These are phyloP conservation scores for Allium fistulosum DNA, from an alignment of 106 monocot genomes.

Conservation along the genomic window DNA sequence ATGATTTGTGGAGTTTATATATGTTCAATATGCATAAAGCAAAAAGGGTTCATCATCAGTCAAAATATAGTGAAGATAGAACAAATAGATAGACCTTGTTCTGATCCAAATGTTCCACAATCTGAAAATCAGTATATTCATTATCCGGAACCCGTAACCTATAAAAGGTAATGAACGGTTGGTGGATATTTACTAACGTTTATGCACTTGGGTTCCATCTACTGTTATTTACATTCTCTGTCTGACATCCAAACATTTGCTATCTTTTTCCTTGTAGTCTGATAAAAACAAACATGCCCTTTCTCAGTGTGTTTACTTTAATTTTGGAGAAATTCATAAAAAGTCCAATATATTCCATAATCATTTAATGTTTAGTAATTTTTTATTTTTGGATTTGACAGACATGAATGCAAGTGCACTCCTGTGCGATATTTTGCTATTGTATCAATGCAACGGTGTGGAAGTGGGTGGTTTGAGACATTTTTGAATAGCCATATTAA, in stretches of 20 bases:
- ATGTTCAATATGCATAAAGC: conserved; percentile 39
- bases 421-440: conserved; percentile 45
- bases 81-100: conserved; percentile 10
- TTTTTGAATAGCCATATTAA: conserved; percentile 23
- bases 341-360: too few species aligned
- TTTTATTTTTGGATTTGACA: conserved; percentile 1
- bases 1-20: conserved; percentile 46
- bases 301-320: too few species aligned
- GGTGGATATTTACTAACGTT: too few species aligned
- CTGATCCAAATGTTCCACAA: conserved; percentile 1
- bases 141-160: conserved; percentile 36
- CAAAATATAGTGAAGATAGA: conserved; percentile 11
- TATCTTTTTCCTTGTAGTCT: too few species aligned
- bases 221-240: too few species aligned
- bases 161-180: conserved; percentile 21
- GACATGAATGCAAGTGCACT: conserved; percentile 41
- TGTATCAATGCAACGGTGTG: conserved; percentile 56
- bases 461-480: conserved; percentile 62
- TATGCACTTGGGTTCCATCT: too few species aligned
- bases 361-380: too few species aligned
- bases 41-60: conserved; percentile 6
- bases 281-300: too few species aligned
- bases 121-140: conserved; percentile 29
- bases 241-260: too few species aligned
- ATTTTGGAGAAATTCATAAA: not conserved